Conservation (phyloP, 2,329 filamentous ascomycete species). For the Colletotrichum sp. region DNA sequence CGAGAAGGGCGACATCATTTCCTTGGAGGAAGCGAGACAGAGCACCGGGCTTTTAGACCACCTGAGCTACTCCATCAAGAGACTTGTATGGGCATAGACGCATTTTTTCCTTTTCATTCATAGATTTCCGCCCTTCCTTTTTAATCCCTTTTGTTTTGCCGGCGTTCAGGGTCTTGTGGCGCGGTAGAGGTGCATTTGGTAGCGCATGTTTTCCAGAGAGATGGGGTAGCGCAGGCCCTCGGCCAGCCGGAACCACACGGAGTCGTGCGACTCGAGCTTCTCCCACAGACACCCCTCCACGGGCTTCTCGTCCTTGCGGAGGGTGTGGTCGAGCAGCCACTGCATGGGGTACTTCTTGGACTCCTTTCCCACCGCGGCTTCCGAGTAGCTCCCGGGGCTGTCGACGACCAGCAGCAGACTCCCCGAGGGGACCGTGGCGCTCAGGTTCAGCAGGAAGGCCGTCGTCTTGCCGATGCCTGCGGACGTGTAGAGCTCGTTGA, state of each 20-base stretch:
- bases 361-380: constrained; percentile 70
- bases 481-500: constrained; percentile 90
- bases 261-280: constrained; percentile 77
- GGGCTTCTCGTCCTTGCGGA: constrained; percentile 50
- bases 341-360: constrained; percentile 85
- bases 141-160: not conserved
- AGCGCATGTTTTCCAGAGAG: constrained; percentile 91
- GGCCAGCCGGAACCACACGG: constrained; percentile 81
- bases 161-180: constrained; percentile 22
- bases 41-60: constrained; percentile 88
- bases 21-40: constrained; percentile 81
- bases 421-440: constrained; percentile 58
- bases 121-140: not conserved
- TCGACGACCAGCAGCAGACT: constrained; percentile 85
- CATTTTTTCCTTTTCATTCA: not conserved
- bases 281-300: constrained; percentile 63
- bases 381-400: constrained; percentile 92
- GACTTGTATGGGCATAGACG: constrained; percentile 78
- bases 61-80: constrained; percentile 89
- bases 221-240: constrained; percentile 78
- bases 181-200: constrained; percentile 85
- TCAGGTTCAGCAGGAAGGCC: constrained; percentile 73
- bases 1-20: constrained; percentile 76
- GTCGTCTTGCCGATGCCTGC: constrained; percentile 78
- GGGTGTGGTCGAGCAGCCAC: constrained; percentile 85